These are phyloP conservation scores for Canna indica DNA, from an alignment of 176 grass and related monocot species.

Conservation along the genomic window DNA sequence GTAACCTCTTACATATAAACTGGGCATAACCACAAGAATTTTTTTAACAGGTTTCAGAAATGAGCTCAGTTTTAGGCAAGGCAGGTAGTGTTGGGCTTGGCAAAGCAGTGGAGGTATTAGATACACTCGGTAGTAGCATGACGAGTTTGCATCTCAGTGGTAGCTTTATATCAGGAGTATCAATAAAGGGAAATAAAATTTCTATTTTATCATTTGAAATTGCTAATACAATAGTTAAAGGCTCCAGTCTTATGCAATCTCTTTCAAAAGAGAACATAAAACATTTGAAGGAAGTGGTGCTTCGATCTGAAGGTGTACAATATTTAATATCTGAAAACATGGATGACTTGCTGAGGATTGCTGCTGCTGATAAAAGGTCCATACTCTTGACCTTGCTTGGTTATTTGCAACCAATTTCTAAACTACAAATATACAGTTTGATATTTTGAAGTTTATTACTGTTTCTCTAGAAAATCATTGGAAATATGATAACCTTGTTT, in stretches of 20 bases:
- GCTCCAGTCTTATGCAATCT: constrained; percentile 43
- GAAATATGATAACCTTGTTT: neutral
- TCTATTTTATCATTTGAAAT: constrained; percentile 19
- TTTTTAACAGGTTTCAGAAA: constrained; percentile 67
- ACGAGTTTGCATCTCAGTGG: constrained; percentile 25
- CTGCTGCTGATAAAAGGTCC: constrained; percentile 54
- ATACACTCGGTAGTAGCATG: constrained; percentile 98
- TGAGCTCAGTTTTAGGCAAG: constrained; percentile 71
- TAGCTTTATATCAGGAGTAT: constrained; percentile 8
- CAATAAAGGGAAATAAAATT: constrained; percentile 14
- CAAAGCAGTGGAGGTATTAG: constrained; percentile 88
- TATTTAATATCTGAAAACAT: constrained; percentile 37
- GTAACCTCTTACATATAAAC: neutral
- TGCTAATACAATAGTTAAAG: constrained; percentile 35
- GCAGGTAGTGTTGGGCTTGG: constrained; percentile 63
- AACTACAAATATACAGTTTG: neutral
- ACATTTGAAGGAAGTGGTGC: constrained; percentile 32
- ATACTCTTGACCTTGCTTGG: neutral
- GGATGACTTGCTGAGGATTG: constrained; percentile 35
- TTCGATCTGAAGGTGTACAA: constrained; percentile 37
- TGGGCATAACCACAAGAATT: neutral
- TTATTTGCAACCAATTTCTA: neutral
- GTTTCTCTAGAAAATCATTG: neutral
- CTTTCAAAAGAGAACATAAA: constrained; percentile 46
- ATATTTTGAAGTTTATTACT: neutral